Evolutionary conservation across 129 eudicot species (phyloP).

Genomic region (Flaveria robusta): DNA sequence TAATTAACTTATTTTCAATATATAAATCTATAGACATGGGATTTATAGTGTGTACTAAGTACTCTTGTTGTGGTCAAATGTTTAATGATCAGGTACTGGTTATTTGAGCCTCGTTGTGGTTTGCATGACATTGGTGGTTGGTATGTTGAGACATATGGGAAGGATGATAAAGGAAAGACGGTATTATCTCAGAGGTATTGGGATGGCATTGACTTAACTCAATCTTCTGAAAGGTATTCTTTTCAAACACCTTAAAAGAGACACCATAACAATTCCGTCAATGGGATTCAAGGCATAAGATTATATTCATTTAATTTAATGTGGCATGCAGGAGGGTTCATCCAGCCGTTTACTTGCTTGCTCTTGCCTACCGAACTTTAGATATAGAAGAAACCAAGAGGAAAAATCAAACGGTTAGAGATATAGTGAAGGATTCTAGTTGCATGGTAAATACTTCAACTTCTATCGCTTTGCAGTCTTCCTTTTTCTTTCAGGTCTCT

Average conservation of each 20-base stretch:
- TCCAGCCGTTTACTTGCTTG: slow-evolving; percentile 91
- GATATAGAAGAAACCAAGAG: slow-evolving; percentile 79
- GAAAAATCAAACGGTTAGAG: slow-evolving; percentile 47
- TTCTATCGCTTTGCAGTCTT: slow-evolving; percentile 14
- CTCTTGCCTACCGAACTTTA: slow-evolving; percentile 92
- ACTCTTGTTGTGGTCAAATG: not conserved
- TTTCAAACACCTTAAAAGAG: slow-evolving; percentile 15
- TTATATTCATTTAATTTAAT: slow-evolving; percentile 6
- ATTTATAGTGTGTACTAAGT: not conserved
- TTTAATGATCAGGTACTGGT: slow-evolving; percentile 65
- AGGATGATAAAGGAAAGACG: slow-evolving; percentile 63
- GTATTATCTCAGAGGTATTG: slow-evolving; percentile 72
- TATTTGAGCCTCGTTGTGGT: slow-evolving; percentile 94
- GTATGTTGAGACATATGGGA: slow-evolving; percentile 94
- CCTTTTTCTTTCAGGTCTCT: slow-evolving; percentile 26
- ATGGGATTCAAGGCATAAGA: not conserved
- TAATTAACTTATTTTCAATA: not conserved
- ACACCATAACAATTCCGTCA: not conserved
- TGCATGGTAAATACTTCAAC: slow-evolving; percentile 32
- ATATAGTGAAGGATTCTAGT: slow-evolving; percentile 41
- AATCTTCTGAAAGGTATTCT: slow-evolving; percentile 59
- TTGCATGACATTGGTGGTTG: slow-evolving; percentile 97
- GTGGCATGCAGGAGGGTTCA: slow-evolving; percentile 77
- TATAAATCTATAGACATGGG: not conserved
- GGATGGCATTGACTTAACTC: slow-evolving; percentile 69